These are phyloP conservation scores for Diaporthe citriasiana DNA, from an alignment of 2,329 filamentous ascomycete species.

Conservation along the genomic window DNA sequence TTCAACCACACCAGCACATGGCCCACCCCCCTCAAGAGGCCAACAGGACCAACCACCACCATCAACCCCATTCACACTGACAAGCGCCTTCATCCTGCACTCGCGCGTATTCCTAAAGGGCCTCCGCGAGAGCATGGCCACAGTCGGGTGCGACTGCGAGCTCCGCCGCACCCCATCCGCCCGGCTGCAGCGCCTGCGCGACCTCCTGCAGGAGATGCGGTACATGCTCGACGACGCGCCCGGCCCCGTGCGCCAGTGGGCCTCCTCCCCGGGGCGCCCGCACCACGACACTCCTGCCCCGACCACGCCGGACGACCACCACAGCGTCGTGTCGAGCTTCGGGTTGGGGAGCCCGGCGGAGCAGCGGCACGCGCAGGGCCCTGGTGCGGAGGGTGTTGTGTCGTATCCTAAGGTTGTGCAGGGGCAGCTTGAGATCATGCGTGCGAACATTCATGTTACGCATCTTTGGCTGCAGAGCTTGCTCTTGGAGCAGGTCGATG, in stretches of 20 bases:
- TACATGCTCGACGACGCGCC: conserved; percentile 51
- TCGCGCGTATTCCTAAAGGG: conserved; percentile 51
- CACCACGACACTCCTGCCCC: neutral
- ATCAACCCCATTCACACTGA: conserved; percentile 53
- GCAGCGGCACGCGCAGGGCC: neutral
- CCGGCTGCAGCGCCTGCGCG: conserved; percentile 45
- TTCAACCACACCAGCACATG: neutral
- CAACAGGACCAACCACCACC: conserved; percentile 51
- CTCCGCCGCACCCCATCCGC: conserved; percentile 28
- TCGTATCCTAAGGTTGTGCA: conserved; percentile 24
- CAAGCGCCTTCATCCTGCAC: conserved; percentile 51
- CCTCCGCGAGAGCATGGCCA: conserved; percentile 17
- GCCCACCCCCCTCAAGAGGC: conserved; percentile 45
- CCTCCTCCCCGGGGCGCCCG: conserved; percentile 32
- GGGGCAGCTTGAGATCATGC: conserved; percentile 47
- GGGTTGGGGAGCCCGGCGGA: neutral
- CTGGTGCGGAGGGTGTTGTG: neutral
- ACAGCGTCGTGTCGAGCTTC: neutral
- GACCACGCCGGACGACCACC: neutral
- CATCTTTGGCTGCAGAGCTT: conserved; percentile 56
- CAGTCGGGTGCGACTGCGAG: conserved; percentile 13
- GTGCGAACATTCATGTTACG: conserved; percentile 54
- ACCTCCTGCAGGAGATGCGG: conserved; percentile 49
- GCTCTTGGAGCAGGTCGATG: conserved; percentile 53
- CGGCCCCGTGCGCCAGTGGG: conserved; percentile 47